Base-by-base conservation (phyloP, 345 rosid genomes). In the Anastatica hierochuntica region DNA sequence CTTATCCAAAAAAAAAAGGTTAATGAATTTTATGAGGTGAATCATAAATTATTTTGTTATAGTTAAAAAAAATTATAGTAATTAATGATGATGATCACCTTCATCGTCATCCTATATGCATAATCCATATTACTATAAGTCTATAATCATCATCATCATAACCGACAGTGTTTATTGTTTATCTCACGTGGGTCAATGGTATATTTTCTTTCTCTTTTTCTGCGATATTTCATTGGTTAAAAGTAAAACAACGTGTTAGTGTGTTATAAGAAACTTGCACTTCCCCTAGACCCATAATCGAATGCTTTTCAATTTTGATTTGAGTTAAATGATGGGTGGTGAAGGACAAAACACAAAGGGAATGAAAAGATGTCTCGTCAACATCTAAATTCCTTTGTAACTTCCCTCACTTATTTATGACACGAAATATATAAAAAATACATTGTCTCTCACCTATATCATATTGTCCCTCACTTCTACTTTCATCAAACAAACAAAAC, bases 321-420 rank as follows among this genome's bases (percentile, higher is more conserved):
- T 18, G 29, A 7, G n/a, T 29, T 15, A 20, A 15, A 33, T 3
- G 18, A 39, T 37, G 10, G 14, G 6, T 15, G 17, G 27, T 12
- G 8, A 47, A 42, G 13, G 21, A 43, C 43, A 56, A 43, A 62
- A 64, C 55, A 64, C 40, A 56, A 64, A 26, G n/a, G 38, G 13
- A 30, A 40, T 45, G 38, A 48, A 64, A 56, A 64, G 57, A 48
- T 48, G 69, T 47, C 54, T 48, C 34, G 57, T 64, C 69, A 40
- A 64, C 51, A 64, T 64, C 69, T 47, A 36, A 11, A 16, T 15
- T 40, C 12, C 53, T 31, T 12, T 31, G 17, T 15, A 13, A 19
- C 26, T 13, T n/a, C n/a, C n/a, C n/a, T 12, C 19, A 14, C 15
- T 60, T 14, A 48, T 40, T 26, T 47, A n/a, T 24, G 21, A 52